A percentile compares a stretch with the other conserved stretches of the same genome.
Conservation (phyloP, 228 moss, liverwort and hornwort genomes). For the Sphagnum magellanicum region DNA sequence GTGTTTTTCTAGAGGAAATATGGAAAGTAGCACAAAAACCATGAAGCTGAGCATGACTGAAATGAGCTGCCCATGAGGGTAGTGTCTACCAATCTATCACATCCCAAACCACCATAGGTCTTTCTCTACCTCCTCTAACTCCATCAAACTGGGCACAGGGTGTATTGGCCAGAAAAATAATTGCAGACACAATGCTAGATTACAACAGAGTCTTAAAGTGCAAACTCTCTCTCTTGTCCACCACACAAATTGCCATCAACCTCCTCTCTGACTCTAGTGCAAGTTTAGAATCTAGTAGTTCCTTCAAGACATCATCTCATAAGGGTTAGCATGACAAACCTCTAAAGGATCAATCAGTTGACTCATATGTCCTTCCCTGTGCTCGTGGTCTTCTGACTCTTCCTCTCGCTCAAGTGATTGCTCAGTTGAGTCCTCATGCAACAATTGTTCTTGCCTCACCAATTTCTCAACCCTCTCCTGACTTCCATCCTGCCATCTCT, state of each 20-base stretch:
- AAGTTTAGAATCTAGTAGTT: too few species aligned
- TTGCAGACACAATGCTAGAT: background rate
- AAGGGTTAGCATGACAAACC: slow-evolving; percentile 6
- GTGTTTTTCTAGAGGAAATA: too few species aligned
- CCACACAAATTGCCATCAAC: slow-evolving; percentile 13
- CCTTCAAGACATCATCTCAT: background rate
- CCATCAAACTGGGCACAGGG: too few species aligned
- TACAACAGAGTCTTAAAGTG: background rate
- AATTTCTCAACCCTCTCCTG: slow-evolving; percentile 20
- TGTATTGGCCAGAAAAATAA: too few species aligned
- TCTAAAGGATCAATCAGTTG: slow-evolving; percentile 10
- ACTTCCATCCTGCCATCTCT: slow-evolving; percentile 34
- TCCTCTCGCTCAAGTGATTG: slow-evolving; percentile 6
- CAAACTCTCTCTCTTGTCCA: slow-evolving; percentile 13
- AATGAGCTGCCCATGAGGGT: too few species aligned
- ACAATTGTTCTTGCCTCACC: too few species aligned
- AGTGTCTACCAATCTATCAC: too few species aligned
- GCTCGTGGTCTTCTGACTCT: slow-evolving; percentile 15
- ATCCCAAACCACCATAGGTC: too few species aligned
- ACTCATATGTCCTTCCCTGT: slow-evolving; percentile 6
- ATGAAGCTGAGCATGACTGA: too few species aligned
- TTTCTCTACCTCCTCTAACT: too few species aligned
- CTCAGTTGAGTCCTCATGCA: too few species aligned
- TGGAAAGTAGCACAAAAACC: too few species aligned
- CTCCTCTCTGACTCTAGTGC: slow-evolving; percentile 11